Evolutionary conservation across 495 filamentous ascomycete genomes (phyloP), one percentile per base, ranked within the genome.

Genomic region (Xeromyces bisporus): DNA sequence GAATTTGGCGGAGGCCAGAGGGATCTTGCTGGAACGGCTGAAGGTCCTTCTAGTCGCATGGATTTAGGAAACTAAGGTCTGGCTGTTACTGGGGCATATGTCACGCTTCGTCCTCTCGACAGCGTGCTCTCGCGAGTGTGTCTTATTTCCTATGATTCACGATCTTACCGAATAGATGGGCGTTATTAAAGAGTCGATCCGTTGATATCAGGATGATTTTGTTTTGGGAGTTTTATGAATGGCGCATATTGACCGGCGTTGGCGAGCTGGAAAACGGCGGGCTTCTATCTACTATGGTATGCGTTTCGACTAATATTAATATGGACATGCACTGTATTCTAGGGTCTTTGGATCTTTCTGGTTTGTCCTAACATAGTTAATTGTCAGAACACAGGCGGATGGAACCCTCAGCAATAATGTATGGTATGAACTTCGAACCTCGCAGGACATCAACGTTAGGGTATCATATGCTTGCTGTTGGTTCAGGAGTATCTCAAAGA

Each of bases 41-140:
- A 66, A 25, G 47, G 44, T 32, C 55, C 55, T 17, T 55, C 59
- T 3, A 55, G 44, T 38, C 55, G 55, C 31, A 63, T 63, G 59
- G 57, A 63, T 34, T 25, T 60, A 13, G 57, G 51, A 15, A 53
- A 53, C 18, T 63, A 35, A 51, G 41, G 10, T 4, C 20, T 21
- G 20, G 9, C 4, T 21, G 20, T 4, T 21, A n/a, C n/a, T n/a
- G n/a, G 2, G 29, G 21, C 5, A 15, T 14, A 15, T 4, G 27
- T 25, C 16, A 11, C 4, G 21, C 26, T 11, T 30, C 28, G 25
- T 32, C 36, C 27, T 40, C 42, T 16, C 24, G 42, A 27, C 30
- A 38, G n/a, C n/a, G n/a, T n/a, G n/a, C n/a, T n/a, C n/a, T n/a
- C n/a, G n/a, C n/a, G n/a, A 6, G 29, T 18, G 2, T 31, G 8